A percentile compares a stretch with the other conserved stretches of the same genome.
These are phyloP conservation scores for Acanthamoeba triangularis DNA, from an alignment of 208 protist species.

Conservation along the genomic window DNA sequence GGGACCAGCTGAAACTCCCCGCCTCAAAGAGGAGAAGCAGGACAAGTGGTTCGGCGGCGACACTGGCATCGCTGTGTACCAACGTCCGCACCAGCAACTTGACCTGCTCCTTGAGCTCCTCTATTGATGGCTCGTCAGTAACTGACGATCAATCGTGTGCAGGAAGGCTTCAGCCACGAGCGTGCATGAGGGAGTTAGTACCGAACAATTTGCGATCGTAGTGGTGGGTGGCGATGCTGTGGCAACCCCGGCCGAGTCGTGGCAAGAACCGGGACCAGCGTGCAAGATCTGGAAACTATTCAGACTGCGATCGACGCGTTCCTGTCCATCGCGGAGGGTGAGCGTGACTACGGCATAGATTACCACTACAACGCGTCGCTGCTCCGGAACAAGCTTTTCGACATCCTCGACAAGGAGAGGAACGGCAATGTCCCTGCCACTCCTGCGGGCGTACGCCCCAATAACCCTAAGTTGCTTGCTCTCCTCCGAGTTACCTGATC, in stretches of 20 bases:
- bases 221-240: not conserved
- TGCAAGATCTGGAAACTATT: not conserved
- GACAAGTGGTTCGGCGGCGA: not conserved
- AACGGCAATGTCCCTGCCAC: not conserved
- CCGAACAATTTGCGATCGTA: not conserved
- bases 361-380: slow-evolving; percentile 6
- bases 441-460: not conserved
- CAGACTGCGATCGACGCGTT: not conserved
- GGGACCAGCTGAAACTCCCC: not conserved
- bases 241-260: too few relatives aligned
- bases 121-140: not conserved
- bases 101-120: not conserved
- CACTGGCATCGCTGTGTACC: too few relatives aligned
- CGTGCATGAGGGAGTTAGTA: not conserved
- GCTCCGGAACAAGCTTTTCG: slow-evolving; percentile 1
- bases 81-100: too few relatives aligned
- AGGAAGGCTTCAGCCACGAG: not conserved
- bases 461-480: not conserved
- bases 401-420: not conserved
- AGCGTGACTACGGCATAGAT: not conserved
- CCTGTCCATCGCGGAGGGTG: not conserved
- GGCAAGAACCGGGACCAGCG: too few relatives aligned
- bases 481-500: not conserved
- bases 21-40: not conserved
- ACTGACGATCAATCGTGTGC: too few relatives aligned